These are phyloP conservation scores for Lachnellula subtilissima DNA, from an alignment of 2,329 filamentous ascomycete genomes.

Conservation along the genomic window DNA sequence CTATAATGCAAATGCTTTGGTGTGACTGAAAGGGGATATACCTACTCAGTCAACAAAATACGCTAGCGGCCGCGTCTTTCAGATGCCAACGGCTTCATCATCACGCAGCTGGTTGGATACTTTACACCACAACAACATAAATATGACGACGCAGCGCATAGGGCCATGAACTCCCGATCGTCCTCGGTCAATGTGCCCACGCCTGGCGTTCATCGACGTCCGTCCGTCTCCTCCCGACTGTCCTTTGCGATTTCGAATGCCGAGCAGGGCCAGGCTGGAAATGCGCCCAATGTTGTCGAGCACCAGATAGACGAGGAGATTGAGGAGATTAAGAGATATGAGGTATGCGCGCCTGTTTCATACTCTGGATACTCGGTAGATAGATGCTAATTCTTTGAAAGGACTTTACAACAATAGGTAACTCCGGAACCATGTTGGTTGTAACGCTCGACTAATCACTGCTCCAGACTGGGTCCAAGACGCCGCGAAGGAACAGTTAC, in stretches of 20 bases:
- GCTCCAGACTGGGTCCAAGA: conserved; percentile 92
- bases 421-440: conserved; percentile 1
- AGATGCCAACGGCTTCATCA: not conserved
- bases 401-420: conserved; percentile 94
- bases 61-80: not conserved
- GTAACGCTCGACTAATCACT: conserved; percentile 32
- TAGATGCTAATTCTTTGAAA: conserved; percentile 28
- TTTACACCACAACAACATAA: not conserved
- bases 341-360: conserved; percentile 44
- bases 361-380: not conserved
- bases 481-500: conserved; percentile 81
- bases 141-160: conserved; percentile 5
- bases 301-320: conserved; percentile 88
- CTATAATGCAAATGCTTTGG: not conserved
- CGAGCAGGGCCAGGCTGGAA: conserved; percentile 56
- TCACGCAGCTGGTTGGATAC: not conserved
- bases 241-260: conserved; percentile 62
- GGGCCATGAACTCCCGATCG: conserved; percentile 33
- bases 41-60: not conserved
- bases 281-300: conserved; percentile 50
- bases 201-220: conserved; percentile 22
- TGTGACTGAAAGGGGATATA: not conserved
- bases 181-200: conserved; percentile 28
- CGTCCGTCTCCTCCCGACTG: conserved; percentile 42
- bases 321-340: conserved; percentile 95